A percentile compares a stretch with the other conserved stretches of the same genome.
Evolutionary conservation across 2,329 filamentous ascomycete genomes (phyloP).

Genomic region (Periglandula ipomoeae): DNA sequence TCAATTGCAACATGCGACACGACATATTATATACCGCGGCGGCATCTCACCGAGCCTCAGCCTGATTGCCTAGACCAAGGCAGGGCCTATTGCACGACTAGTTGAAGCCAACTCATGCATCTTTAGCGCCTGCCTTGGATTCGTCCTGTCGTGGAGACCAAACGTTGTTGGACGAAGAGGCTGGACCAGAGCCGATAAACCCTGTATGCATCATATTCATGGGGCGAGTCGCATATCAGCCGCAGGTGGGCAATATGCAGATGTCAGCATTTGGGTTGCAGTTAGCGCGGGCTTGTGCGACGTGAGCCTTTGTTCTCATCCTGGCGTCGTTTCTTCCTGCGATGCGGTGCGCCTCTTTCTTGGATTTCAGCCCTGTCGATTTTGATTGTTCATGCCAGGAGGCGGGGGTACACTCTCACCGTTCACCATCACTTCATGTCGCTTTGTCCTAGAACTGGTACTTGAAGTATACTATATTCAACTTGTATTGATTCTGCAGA

Average conservation of each 20-base stretch:
- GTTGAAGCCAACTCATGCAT: background rate
- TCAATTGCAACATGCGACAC: background rate
- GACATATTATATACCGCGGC: background rate
- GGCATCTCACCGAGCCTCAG: background rate
- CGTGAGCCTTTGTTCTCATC: background rate
- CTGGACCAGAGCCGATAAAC: too few relatives aligned
- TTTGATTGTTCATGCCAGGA: too few relatives aligned
- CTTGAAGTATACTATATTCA: background rate
- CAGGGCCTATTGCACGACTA: background rate
- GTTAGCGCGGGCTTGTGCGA: background rate
- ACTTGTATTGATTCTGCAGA: conserved; percentile 10
- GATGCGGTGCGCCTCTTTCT: too few relatives aligned
- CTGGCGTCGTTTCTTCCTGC: background rate
- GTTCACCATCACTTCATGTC: too few relatives aligned
- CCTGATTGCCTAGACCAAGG: too few relatives aligned
- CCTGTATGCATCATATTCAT: background rate
- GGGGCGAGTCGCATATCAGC: background rate
- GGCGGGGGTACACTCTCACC: too few relatives aligned
- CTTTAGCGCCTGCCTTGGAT: background rate
- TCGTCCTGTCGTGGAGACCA: background rate
- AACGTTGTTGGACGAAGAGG: background rate
- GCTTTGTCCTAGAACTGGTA: background rate
- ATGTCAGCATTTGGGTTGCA: background rate
- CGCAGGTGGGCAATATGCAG: background rate
- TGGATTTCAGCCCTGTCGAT: too few relatives aligned